Percentiles rank a stretch among this genome's conserved stretches.
These are phyloP conservation scores for Staphylotrichum longicolle DNA, from an alignment of 495 filamentous ascomycete genomes.

Conservation along the genomic window DNA sequence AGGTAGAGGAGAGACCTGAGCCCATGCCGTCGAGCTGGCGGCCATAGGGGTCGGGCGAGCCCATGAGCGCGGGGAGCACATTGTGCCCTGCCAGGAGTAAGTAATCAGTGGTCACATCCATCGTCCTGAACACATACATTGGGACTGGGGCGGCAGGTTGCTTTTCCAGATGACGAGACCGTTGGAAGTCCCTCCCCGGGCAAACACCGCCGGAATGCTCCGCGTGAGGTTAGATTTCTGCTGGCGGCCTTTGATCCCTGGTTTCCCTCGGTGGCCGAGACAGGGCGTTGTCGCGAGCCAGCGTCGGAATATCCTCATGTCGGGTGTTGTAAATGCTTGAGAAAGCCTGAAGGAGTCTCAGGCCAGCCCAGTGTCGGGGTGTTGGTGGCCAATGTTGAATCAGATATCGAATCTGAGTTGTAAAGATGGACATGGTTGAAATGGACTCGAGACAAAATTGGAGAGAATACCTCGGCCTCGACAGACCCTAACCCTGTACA, in stretches of 20 bases:
- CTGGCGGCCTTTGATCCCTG: background rate
- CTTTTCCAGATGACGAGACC: constrained; percentile 60
- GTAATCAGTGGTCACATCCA: too few relatives aligned
- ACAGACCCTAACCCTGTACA: too few relatives aligned
- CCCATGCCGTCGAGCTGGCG: constrained; percentile 73
- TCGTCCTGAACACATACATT: constrained; percentile 38
- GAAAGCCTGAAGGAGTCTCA: too few relatives aligned
- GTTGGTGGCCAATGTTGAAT: too few relatives aligned
- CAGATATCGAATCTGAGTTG: too few relatives aligned
- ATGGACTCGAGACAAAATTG: too few relatives aligned
- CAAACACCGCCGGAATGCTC: constrained; percentile 62
- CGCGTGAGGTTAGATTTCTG: background rate
- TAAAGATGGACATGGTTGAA: too few relatives aligned
- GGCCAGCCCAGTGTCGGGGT: too few relatives aligned
- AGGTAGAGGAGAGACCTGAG: constrained; percentile 65
- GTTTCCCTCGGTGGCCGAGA: background rate
- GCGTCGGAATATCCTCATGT: background rate
- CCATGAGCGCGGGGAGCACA: constrained; percentile 62
- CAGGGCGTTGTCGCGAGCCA: background rate
- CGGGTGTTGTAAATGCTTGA: background rate
- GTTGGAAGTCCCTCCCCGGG: constrained; percentile 70
- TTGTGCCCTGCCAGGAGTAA: constrained; percentile 28
- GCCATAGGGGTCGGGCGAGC: constrained; percentile 65
- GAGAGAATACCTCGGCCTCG: too few relatives aligned
- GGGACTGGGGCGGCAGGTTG: constrained; percentile 46